These are phyloP conservation scores for Fusarium oxysporum DNA, from an alignment of 2,329 filamentous ascomycete species.

Conservation along the genomic window DNA sequence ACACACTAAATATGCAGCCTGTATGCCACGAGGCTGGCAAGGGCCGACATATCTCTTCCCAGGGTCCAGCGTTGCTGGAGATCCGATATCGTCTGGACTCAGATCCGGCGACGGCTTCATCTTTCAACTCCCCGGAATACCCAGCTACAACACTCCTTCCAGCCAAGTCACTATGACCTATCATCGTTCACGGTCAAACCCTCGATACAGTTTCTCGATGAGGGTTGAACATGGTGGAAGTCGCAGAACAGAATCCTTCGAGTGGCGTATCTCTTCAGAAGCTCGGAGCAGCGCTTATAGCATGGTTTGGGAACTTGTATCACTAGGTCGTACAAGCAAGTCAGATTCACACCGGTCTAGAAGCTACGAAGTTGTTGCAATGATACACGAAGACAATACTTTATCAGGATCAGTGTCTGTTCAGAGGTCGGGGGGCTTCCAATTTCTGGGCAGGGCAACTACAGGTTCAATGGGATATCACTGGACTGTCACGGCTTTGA, in stretches of 20 bases:
- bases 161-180: slow-evolving; percentile 9
- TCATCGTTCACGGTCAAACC: neutral
- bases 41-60: slow-evolving; percentile 17
- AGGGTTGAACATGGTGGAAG: slow-evolving; percentile 5
- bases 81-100: slow-evolving; percentile 9
- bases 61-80: neutral
- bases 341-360: neutral
- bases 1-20: slow-evolving; percentile 3
- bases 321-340: neutral
- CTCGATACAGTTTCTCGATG: slow-evolving; percentile 25
- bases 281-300: slow-evolving; percentile 1
- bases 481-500: slow-evolving; percentile 25
- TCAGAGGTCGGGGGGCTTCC: slow-evolving; percentile 8
- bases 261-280: slow-evolving; percentile 22
- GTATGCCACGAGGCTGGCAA: slow-evolving; percentile 24
- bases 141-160: slow-evolving; percentile 5
- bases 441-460: slow-evolving; percentile 15
- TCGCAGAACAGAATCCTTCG: slow-evolving; percentile 17
- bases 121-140: slow-evolving; percentile 24
- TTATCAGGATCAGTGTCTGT: neutral
- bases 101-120: neutral
- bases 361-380: slow-evolving; percentile 21
- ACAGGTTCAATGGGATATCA: slow-evolving; percentile 26
- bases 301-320: slow-evolving; percentile 30
- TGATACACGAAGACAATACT: slow-evolving; percentile 12